Conservation (phyloP, 768 basidiomycete species). For the Hortiboletus flavorubellus region DNA sequence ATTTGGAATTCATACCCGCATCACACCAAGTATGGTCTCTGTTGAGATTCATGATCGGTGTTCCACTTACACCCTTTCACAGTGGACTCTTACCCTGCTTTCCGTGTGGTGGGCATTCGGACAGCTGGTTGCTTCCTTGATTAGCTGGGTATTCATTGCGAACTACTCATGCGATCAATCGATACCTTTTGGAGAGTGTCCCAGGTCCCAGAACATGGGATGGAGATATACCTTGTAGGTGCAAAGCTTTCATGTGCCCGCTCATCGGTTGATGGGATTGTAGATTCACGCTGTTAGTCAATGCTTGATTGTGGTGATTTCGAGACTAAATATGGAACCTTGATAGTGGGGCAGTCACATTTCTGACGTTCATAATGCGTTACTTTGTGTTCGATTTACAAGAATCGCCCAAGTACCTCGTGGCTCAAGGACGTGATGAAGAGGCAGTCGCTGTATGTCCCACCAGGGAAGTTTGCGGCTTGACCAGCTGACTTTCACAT, state of each 20-base stretch:
- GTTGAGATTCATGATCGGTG: neutral
- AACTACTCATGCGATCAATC: constrained; percentile 48
- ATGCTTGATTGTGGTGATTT: neutral
- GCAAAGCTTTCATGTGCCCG: neutral
- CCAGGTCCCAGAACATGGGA: constrained; percentile 51
- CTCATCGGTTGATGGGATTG: neutral
- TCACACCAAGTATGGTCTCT: constrained; percentile 34
- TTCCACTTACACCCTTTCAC: neutral
- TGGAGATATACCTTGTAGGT: constrained; percentile 55
- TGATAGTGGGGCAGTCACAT: constrained; percentile 44
- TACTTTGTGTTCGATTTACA: constrained; percentile 57
- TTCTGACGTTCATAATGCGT: constrained; percentile 52
- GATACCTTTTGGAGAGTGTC: constrained; percentile 38
- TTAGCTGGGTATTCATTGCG: constrained; percentile 55
- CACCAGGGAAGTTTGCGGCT: neutral
- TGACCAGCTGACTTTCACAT: neutral
- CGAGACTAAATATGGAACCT: neutral
- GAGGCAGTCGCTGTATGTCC: constrained; percentile 46
- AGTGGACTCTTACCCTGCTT: constrained; percentile 55
- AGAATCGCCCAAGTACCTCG: constrained; percentile 60
- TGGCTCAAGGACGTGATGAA: constrained; percentile 53
- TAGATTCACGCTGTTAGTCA: constrained; percentile 42
- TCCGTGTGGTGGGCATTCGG: constrained; percentile 54
- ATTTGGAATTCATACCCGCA: constrained; percentile 43
- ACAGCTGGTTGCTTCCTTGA: constrained; percentile 46